phyloP scores from a whole-genome alignment of 441 rosid species.

The Mallotus repandus region DNA sequence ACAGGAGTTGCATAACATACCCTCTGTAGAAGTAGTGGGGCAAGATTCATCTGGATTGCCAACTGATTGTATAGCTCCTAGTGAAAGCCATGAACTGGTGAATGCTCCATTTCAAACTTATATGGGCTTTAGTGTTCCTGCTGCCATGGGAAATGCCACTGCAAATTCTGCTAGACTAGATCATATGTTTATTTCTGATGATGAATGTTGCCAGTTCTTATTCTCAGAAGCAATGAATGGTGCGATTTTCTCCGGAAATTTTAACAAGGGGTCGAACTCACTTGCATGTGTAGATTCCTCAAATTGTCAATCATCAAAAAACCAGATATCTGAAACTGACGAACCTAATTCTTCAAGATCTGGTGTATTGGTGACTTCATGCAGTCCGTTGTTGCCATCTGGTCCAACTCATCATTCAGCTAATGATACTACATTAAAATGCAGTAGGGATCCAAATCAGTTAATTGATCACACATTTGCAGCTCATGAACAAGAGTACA shows the following conservation, averaged over 20 bases:
- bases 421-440: slow-evolving; percentile 35
- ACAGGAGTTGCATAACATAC: slow-evolving; percentile 44
- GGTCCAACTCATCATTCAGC: slow-evolving; percentile 40
- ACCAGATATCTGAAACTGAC: slow-evolving; percentile 42
- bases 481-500: slow-evolving; percentile 46
- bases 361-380: slow-evolving; percentile 40
- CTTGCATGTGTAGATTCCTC: slow-evolving; percentile 41
- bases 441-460: slow-evolving; percentile 43
- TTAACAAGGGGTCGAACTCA: slow-evolving; percentile 37
- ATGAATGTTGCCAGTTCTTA: slow-evolving; percentile 81
- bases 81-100: slow-evolving; percentile 42
- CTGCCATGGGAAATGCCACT: slow-evolving; percentile 40
- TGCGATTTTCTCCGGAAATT: slow-evolving; percentile 40
- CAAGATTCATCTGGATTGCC: slow-evolving; percentile 51
- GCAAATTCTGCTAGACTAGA: slow-evolving; percentile 42
- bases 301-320: slow-evolving; percentile 37
- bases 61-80: slow-evolving; percentile 39
- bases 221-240: slow-evolving; percentile 55
- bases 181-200: slow-evolving; percentile 68
- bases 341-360: slow-evolving; percentile 42
- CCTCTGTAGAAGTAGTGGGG: slow-evolving; percentile 42
- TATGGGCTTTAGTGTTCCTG: slow-evolving; percentile 39
- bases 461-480: slow-evolving; percentile 39
- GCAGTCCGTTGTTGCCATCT: slow-evolving; percentile 42
- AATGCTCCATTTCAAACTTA: slow-evolving; percentile 49